These are phyloP conservation scores for Lecanosticta acicola DNA, from an alignment of 2,329 filamentous ascomycete species.

Conservation along the genomic window DNA sequence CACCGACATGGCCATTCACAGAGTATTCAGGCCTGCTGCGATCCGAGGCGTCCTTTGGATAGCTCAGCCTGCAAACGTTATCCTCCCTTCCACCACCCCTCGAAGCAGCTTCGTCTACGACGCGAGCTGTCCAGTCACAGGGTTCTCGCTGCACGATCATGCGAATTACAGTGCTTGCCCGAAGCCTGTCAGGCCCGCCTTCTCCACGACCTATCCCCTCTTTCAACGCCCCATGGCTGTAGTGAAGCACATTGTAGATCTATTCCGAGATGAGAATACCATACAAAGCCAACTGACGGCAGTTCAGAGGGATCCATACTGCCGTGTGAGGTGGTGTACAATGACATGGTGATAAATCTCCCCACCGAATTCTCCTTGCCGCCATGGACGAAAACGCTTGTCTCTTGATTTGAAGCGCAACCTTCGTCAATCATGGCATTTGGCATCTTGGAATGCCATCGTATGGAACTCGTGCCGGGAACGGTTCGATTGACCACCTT, in stretches of 20 bases:
- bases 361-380: too few relatives aligned
- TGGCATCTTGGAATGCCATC: constrained; percentile 44
- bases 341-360: too few relatives aligned
- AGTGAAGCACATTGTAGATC: constrained; percentile 6
- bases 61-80: not conserved
- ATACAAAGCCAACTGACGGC: not conserved
- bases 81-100: not conserved
- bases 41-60: too few relatives aligned
- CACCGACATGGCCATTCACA: too few relatives aligned
- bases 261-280: constrained; percentile 1
- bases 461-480: constrained; percentile 45
- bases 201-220: not conserved
- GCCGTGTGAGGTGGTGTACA: not conserved
- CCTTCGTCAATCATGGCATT: constrained; percentile 36
- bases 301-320: not conserved
- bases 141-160: not conserved
- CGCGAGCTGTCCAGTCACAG: not conserved
- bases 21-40: too few relatives aligned
- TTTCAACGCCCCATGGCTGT: not conserved
- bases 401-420: not conserved
- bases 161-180: not conserved
- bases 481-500: constrained; percentile 38
- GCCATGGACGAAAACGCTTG: not conserved
- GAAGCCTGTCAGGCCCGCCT: not conserved
- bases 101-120: not conserved